phyloP scores from a whole-genome alignment of 805 yeast genomes.

The Teunomyces cretensis region DNA sequence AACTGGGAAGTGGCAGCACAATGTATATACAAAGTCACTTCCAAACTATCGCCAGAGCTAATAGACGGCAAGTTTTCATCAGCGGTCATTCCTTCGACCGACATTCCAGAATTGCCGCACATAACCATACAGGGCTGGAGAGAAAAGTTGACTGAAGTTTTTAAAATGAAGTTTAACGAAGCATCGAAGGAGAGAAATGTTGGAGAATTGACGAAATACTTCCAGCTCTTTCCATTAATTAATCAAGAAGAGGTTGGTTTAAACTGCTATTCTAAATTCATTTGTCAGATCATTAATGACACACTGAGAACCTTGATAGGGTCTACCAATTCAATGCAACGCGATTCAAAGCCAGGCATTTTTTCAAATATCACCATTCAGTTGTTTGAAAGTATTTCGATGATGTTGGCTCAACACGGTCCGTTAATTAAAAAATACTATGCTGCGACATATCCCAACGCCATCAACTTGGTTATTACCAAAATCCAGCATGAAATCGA shows the following conservation, averaged over 20 bases:
- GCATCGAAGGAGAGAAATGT: conserved; percentile 72
- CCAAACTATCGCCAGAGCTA: conserved; percentile 52
- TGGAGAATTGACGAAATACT: conserved; percentile 69
- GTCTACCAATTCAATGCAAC: conserved; percentile 23
- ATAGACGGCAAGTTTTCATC: conserved; percentile 68
- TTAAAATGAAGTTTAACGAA: conserved; percentile 60
- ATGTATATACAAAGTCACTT: conserved; percentile 47
- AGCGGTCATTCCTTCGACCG: conserved; percentile 81
- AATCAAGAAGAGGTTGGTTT: conserved; percentile 72
- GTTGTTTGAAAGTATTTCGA: conserved; percentile 79
- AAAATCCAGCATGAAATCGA: conserved; percentile 86
- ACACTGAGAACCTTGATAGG: conserved; percentile 70
- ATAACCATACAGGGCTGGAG: conserved; percentile 59
- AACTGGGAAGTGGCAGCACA: conserved; percentile 80
- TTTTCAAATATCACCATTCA: conserved; percentile 62
- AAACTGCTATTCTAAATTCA: conserved; percentile 78
- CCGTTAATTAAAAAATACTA: conserved; percentile 74
- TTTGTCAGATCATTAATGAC: conserved; percentile 78
- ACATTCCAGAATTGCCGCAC: conserved; percentile 77
- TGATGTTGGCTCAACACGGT: conserved; percentile 83
- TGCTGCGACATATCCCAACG: conserved; percentile 46
- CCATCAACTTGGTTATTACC: conserved; percentile 65
- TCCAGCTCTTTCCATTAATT: conserved; percentile 84
- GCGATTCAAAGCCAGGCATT: conserved; percentile 42
- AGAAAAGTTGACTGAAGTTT: conserved; percentile 53